A percentile compares a stretch with the other conserved stretches of the same genome.
phyloP scores from a whole-genome alignment of 1,284 basidiomycete species.

The Boletus hoseneyae region DNA sequence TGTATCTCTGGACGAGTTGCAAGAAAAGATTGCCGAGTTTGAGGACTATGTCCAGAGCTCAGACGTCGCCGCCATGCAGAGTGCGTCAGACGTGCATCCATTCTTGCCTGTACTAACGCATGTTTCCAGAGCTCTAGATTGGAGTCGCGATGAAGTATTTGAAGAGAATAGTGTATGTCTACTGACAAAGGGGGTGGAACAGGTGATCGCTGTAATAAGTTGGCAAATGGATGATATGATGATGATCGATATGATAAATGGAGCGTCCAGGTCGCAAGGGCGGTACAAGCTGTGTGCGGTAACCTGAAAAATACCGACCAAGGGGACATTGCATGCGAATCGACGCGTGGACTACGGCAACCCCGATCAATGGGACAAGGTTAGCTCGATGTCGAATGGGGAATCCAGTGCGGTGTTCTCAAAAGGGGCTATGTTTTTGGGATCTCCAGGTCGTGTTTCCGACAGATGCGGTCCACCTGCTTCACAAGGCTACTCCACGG shows the following conservation, averaged over 20 bases:
- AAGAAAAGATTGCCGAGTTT: conserved; percentile 84
- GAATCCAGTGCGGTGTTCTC: conserved; percentile 17
- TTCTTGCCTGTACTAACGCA: conserved; percentile 8
- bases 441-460: conserved; percentile 16
- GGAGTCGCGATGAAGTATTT: background rate
- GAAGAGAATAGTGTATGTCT: conserved; percentile 5
- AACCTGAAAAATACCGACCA: conserved; percentile 19
- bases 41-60: conserved; percentile 97
- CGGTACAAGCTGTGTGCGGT: conserved; percentile 23
- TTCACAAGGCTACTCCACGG: background rate
- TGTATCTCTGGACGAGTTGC: conserved; percentile 91
- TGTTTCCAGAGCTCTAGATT: conserved; percentile 22
- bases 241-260: conserved; percentile 2
- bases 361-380: conserved; percentile 31
- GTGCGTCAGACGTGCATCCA: conserved; percentile 41
- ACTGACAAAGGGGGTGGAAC: conserved; percentile 6
- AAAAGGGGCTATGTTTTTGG: conserved; percentile 13
- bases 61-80: conserved; percentile 90
- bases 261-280: background rate
- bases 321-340: conserved; percentile 10
- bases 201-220: conserved; percentile 12
- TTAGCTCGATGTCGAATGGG: conserved; percentile 30
- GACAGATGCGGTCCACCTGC: conserved; percentile 14
- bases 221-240: conserved; percentile 11
- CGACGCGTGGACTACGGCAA: conserved; percentile 12